Evolutionary conservation across 352 stramenopile genomes (phyloP).

Genomic region (Thraustochytrium striatum): DNA sequence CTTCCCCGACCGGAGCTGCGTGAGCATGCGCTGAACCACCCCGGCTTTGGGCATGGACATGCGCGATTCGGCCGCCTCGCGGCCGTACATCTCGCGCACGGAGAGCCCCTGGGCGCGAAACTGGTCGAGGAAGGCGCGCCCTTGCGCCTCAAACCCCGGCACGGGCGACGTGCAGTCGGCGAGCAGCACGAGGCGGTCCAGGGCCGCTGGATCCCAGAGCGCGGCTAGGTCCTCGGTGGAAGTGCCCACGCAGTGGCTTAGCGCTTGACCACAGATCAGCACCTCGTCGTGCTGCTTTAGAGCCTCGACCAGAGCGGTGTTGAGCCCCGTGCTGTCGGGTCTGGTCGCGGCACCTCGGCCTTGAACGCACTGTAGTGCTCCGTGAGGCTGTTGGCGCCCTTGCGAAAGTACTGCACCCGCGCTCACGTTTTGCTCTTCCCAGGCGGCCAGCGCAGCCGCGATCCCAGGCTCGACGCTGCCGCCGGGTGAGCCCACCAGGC

Average conservation of each 20-base stretch:
- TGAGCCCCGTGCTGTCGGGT: background rate
- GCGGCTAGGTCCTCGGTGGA: background rate
- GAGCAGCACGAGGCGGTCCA: background rate
- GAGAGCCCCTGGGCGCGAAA: background rate
- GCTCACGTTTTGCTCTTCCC: constrained; percentile 60
- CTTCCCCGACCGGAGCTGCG: background rate
- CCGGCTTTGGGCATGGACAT: background rate
- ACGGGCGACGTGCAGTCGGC: background rate
- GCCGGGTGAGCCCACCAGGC: constrained; percentile 80
- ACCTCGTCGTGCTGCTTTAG: background rate
- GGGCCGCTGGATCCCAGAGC: background rate
- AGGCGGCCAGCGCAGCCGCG: constrained; percentile 72
- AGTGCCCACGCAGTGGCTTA: background rate
- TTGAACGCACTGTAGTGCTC: constrained; percentile 91
- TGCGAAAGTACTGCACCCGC: constrained; percentile 59
- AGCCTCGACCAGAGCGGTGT: background rate
- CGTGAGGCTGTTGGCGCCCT: constrained; percentile 89
- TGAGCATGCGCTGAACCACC: background rate
- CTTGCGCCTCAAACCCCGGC: background rate
- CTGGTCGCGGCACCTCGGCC: constrained; percentile 88
- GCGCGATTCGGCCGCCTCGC: background rate
- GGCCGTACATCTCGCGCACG: background rate
- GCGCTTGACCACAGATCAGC: background rate
- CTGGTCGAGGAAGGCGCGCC: background rate
- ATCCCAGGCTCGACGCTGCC: constrained; percentile 80